Conservation (phyloP, 1,139 yeast genomes). For the Yamadazyma conglobata region DNA sequence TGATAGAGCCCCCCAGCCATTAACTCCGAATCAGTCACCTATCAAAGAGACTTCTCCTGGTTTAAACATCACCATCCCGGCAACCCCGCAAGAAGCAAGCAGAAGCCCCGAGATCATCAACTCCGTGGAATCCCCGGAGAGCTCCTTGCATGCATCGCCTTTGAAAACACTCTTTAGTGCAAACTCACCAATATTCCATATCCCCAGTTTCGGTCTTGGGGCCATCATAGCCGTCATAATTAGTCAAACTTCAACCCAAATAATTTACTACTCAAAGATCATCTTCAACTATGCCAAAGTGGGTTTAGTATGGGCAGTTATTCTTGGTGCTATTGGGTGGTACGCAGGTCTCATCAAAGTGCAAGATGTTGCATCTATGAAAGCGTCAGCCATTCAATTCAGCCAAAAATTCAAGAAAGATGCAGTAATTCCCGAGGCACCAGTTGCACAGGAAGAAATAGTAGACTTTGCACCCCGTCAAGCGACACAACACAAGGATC, state of each 20-base stretch:
- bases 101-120: no score
- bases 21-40: conserved; percentile 7
- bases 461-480: no score
- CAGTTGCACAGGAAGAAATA: conserved; percentile 1
- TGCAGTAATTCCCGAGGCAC: neutral
- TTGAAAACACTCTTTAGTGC: conserved; percentile 3
- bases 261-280: conserved; percentile 20
- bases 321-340: conserved; percentile 28
- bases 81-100: no score
- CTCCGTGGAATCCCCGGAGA: conserved; percentile 2
- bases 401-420: neutral
- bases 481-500: neutral
- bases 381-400: neutral
- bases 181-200: conserved; percentile 19
- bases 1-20: conserved; percentile 2
- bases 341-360: conserved; percentile 28
- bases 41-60: conserved; percentile 8
- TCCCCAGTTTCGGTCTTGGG: conserved; percentile 35
- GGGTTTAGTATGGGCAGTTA: conserved; percentile 23
- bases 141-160: neutral
- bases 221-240: conserved; percentile 20
- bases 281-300: conserved; percentile 21
- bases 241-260: conserved; percentile 20
- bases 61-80: conserved; percentile 6
- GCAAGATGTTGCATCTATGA: conserved; percentile 17